Evolutionary conservation across 176 grass and related monocot species (phyloP), one percentile per base, ranked within the genome.

Genomic region (Oryza longistaminata): DNA sequence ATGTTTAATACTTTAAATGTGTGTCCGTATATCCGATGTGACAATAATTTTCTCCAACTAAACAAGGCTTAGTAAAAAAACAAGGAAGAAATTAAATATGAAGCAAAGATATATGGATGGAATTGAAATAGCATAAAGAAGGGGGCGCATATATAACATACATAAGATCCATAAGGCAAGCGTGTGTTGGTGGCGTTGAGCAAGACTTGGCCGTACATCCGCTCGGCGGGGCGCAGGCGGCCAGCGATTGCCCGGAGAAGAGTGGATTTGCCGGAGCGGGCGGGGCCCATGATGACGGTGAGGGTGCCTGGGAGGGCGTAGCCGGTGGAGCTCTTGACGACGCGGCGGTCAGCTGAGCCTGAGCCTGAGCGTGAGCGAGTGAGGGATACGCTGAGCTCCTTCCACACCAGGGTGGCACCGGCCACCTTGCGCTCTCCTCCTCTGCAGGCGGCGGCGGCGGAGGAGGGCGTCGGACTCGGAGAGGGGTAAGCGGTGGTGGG

Each of bases 221-320:
- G 88, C 15, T 94, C 91, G 12, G 89, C 75, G 17, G 35, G 66
- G 34, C 37, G 83, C 69, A 98, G 73, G 85, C 87, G 90, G 68
- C 93, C 95, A 67, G 96, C 89, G 66, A 98, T 93, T 62, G 93
- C 91, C 50, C 89, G 86, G 68, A 95, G 96, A 50, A 98, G 85
- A 2, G 89, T 98, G 86, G 96, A 93, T 85, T 98, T 98, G 74
- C 96, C 93, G 43, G 96, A 98, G 85, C 87, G 89, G 29, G 87
- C 91, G 21, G 93, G 96, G 0, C 96, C 96, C 96, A 95, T 98
- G 64, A 98, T 93, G 85, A 95, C 96, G 46, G 93, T 95, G 85
- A 98, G 93, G 1, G 96, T 98, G 9, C 82, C 96, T 13, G 96
- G 91, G 46, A 98, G 82, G 4, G 93, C 96, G 83, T 98, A 98